Percentiles rank a stretch among this genome's conserved stretches.
These are phyloP conservation scores for Cercospora zeae-maydis DNA, from an alignment of 2,329 filamentous ascomycete species.

Conservation along the genomic window DNA sequence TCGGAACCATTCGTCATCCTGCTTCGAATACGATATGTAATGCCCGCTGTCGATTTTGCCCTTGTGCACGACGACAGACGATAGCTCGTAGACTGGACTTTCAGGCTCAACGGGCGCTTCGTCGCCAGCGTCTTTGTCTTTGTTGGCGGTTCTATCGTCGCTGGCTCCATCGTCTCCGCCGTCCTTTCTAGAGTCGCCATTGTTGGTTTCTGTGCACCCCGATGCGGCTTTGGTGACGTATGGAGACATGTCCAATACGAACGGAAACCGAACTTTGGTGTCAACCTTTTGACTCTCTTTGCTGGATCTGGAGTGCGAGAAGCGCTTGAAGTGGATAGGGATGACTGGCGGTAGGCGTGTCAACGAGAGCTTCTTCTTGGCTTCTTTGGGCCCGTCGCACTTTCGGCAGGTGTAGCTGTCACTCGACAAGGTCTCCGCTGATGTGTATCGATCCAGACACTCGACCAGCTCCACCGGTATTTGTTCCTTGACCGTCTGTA, in stretches of 20 bases:
- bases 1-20: slow-evolving; percentile 85
- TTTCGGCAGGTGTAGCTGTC: slow-evolving; percentile 84
- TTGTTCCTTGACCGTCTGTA: slow-evolving; percentile 34
- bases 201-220: slow-evolving; percentile 40
- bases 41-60: slow-evolving; percentile 91
- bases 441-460: slow-evolving; percentile 85
- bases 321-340: slow-evolving; percentile 79
- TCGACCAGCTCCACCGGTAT: slow-evolving; percentile 44
- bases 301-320: slow-evolving; percentile 43
- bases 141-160: slow-evolving; percentile 17
- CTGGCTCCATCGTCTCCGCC: slow-evolving; percentile 21
- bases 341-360: slow-evolving; percentile 83
- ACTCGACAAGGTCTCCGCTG: slow-evolving; percentile 66
- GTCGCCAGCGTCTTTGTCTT: slow-evolving; percentile 12
- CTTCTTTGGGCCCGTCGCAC: slow-evolving; percentile 71
- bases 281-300: slow-evolving; percentile 87
- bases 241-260: slow-evolving; percentile 83
- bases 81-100: slow-evolving; percentile 75
- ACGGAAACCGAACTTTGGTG: slow-evolving; percentile 77
- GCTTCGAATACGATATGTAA: slow-evolving; percentile 83
- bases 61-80: slow-evolving; percentile 88
- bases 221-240: slow-evolving; percentile 58
- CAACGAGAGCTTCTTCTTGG: slow-evolving; percentile 78
- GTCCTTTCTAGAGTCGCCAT: slow-evolving; percentile 18
- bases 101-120: slow-evolving; percentile 24